Conservation (phyloP, 176 grass and related monocot genomes). For the Avena eriantha region DNA sequence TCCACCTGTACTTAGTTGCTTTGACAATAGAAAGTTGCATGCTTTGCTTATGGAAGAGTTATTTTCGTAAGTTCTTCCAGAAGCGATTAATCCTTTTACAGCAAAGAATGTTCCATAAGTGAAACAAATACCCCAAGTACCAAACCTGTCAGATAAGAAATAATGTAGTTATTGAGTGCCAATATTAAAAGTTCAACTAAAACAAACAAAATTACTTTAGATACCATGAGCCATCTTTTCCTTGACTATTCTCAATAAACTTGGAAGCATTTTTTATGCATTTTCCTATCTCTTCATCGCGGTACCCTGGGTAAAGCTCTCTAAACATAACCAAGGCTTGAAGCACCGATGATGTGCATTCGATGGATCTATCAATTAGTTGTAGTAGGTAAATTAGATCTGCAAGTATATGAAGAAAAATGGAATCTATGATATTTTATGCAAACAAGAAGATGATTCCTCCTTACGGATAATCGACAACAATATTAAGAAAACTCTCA, state of each 20-base stretch:
- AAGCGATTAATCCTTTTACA: conserved; percentile 45
- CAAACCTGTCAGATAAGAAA: conserved; percentile 46
- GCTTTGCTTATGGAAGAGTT: conserved; percentile 50
- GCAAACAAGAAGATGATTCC: background rate
- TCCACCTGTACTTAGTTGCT: conserved; percentile 48
- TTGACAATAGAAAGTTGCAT: conserved; percentile 62
- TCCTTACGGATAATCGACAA: conserved; percentile 58
- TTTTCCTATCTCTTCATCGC: conserved; percentile 49
- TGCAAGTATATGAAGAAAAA: background rate
- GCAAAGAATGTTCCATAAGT: conserved; percentile 65
- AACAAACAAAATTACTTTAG: background rate
- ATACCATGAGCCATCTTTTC: conserved; percentile 61
- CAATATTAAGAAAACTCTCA: conserved; percentile 43
- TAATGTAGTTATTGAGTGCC: background rate
- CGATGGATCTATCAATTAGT: conserved; percentile 47
- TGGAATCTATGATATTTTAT: background rate
- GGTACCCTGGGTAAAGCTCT: conserved; percentile 47
- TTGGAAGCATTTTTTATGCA: conserved; percentile 42
- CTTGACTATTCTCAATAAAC: conserved; percentile 55
- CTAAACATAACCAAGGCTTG: conserved; percentile 47
- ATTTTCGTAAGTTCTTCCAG: conserved; percentile 56
- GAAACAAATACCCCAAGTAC: conserved; percentile 62
- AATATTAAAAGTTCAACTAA: background rate
- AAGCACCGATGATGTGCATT: conserved; percentile 65
- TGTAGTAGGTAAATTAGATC: background rate